Percentiles rank a stretch among this genome's conserved stretches.
These are phyloP conservation scores for Jacaranda mimosifolia DNA, from an alignment of 257 asterid genomes.

Conservation along the genomic window DNA sequence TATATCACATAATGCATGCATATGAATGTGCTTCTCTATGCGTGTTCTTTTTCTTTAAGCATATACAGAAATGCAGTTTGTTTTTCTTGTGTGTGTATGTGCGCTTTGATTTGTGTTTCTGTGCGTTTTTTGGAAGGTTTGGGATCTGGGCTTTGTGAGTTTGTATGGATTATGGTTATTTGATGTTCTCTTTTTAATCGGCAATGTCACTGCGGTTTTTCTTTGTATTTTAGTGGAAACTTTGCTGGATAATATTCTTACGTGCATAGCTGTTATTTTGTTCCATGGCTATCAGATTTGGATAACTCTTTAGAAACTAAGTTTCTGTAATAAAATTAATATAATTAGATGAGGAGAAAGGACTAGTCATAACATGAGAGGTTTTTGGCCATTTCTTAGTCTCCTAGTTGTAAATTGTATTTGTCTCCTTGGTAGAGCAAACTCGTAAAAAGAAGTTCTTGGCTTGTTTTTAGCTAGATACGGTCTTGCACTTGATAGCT, in stretches of 20 bases:
- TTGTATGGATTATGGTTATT: not conserved
- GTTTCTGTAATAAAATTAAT: not conserved
- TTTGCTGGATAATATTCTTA: constrained; percentile 5
- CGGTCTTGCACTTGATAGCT: not conserved
- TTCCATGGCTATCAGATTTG: not conserved
- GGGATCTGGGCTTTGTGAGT: constrained; percentile 28
- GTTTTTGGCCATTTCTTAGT: not conserved
- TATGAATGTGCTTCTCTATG: not conserved
- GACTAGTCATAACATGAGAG: not conserved
- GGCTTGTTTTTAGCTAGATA: not conserved
- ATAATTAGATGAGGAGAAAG: too few species aligned
- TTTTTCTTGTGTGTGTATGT: not conserved
- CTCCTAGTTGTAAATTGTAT: not conserved
- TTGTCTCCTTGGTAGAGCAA: not conserved
- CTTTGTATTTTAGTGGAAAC: not conserved
- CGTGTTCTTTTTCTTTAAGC: not conserved
- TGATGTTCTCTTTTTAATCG: not conserved
- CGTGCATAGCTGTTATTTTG: not conserved
- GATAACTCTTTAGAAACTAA: not conserved
- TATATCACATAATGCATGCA: not conserved
- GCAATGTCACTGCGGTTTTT: not conserved
- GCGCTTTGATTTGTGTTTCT: constrained; percentile 8
- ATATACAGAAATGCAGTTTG: not conserved
- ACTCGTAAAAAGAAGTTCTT: not conserved
- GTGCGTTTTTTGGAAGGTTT: not conserved